Conservation (phyloP, 495 filamentous ascomycete species). For the Bombardia bombarda region DNA sequence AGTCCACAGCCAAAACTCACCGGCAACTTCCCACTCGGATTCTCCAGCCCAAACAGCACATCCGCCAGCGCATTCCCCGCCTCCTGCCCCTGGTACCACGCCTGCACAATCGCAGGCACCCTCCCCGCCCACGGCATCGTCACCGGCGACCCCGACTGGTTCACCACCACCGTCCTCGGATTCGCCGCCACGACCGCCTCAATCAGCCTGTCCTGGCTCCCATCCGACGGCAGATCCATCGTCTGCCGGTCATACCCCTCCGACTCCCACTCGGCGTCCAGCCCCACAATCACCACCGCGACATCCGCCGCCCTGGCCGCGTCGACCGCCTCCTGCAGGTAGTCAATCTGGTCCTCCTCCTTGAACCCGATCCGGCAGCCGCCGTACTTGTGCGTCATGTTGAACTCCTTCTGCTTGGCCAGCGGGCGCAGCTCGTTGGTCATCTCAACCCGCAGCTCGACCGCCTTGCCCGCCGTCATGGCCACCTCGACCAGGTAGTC, state of each 20-base stretch:
- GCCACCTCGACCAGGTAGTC: slow-evolving; percentile 46
- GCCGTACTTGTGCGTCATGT: slow-evolving; percentile 53
- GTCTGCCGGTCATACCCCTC: slow-evolving; percentile 78
- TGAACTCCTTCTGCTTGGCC: slow-evolving; percentile 39
- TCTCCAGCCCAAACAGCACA: slow-evolving; percentile 74
- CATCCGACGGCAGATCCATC: slow-evolving; percentile 68
- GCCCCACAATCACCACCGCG: slow-evolving; percentile 70
- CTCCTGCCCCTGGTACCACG: slow-evolving; percentile 81
- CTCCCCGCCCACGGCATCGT: slow-evolving; percentile 73
- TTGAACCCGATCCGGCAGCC: slow-evolving; percentile 74
- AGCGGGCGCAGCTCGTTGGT: slow-evolving; percentile 54
- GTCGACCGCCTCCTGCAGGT: slow-evolving; percentile 62
- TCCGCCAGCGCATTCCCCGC: slow-evolving; percentile 81
- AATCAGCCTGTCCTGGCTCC: slow-evolving; percentile 68
- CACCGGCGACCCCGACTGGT: slow-evolving; percentile 78
- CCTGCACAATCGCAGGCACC: slow-evolving; percentile 63
- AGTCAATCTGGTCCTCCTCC: slow-evolving; percentile 59
- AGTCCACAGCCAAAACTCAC: slow-evolving; percentile 32
- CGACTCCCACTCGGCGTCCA: slow-evolving; percentile 82
- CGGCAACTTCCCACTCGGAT: slow-evolving; percentile 82
- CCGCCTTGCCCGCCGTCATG: slow-evolving; percentile 40
- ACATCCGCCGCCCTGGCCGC: slow-evolving; percentile 62
- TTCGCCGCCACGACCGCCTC: slow-evolving; percentile 62
- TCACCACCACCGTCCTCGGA: slow-evolving; percentile 67
- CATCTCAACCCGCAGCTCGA: slow-evolving; percentile 47